Percentiles rank a stretch among this genome's conserved stretches.
Evolutionary conservation across 805 yeast genomes (phyloP).

Genomic region (Sugiyamaella smithiae): DNA sequence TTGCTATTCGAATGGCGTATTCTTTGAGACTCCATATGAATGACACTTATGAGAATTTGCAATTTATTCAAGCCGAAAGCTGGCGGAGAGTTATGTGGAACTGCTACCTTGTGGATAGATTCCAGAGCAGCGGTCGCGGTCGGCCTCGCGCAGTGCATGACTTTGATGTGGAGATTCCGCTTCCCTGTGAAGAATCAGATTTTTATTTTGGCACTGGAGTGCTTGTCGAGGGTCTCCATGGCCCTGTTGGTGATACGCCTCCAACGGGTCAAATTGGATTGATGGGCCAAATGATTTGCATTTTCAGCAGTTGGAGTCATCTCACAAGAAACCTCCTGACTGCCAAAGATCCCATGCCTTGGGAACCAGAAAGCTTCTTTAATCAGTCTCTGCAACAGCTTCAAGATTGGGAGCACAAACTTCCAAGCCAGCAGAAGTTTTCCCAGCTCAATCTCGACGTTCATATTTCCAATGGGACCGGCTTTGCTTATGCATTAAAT

Average conservation of each 20-base stretch:
- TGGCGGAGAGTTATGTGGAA: constrained; percentile 3
- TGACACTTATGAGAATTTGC: constrained; percentile 1
- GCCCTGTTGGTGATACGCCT: background rate
- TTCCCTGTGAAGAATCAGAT: constrained; percentile 3
- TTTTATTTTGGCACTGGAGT: background rate
- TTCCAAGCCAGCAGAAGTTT: background rate
- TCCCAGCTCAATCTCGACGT: constrained; percentile 3
- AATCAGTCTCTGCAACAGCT: background rate
- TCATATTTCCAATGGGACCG: background rate
- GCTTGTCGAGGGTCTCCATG: constrained; percentile 2
- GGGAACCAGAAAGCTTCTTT: background rate
- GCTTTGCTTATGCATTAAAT: constrained; percentile 1
- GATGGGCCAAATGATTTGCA: constrained; percentile 4
- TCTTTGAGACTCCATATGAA: background rate
- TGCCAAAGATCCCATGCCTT: background rate
- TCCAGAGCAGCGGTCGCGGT: constrained; percentile 4
- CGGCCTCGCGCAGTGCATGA: constrained; percentile 1
- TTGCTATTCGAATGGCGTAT: constrained; percentile 1
- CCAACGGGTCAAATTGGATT: background rate
- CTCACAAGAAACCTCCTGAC: background rate
- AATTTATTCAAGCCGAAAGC: background rate
- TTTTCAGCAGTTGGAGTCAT: background rate
- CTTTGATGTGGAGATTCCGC: constrained; percentile 1
- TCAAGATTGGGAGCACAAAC: background rate
- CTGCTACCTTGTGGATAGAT: background rate